Evolutionary conservation across 2,329 filamentous ascomycete species (phyloP).

Genomic region (Onygenales sp.): DNA sequence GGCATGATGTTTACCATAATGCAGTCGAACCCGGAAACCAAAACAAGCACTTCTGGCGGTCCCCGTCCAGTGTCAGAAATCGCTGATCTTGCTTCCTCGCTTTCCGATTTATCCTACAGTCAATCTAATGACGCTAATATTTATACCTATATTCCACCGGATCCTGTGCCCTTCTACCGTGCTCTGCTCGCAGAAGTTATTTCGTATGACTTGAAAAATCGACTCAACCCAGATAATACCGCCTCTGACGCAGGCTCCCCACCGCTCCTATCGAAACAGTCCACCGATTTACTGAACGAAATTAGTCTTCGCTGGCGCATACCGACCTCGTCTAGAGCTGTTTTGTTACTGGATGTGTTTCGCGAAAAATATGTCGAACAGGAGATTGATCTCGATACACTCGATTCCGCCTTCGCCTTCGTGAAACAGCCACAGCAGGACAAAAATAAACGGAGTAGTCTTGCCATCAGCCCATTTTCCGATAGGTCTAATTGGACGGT

Average conservation of each 20-base stretch:
- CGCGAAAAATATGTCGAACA: slow-evolving; percentile 77
- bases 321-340: slow-evolving; percentile 68
- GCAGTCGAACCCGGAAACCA: slow-evolving; percentile 73
- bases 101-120: slow-evolving; percentile 40
- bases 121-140: slow-evolving; percentile 41
- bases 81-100: slow-evolving; percentile 50
- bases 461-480: slow-evolving; percentile 39
- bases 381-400: slow-evolving; percentile 68
- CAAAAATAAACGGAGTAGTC: slow-evolving; percentile 45
- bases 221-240: slow-evolving; percentile 38
- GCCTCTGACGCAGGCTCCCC: slow-evolving; percentile 40
- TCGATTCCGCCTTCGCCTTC: slow-evolving; percentile 75
- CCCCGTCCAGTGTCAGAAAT: slow-evolving; percentile 54
- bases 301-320: slow-evolving; percentile 82
- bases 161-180: slow-evolving; percentile 74
- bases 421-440: slow-evolving; percentile 64
- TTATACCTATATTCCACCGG: slow-evolving; percentile 83
- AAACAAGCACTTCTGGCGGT: slow-evolving; percentile 59
- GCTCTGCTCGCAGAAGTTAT: slow-evolving; percentile 71
- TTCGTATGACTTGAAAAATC: slow-evolving; percentile 42
- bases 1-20: slow-evolving; percentile 91
- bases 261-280: slow-evolving; percentile 61
- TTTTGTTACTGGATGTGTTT: slow-evolving; percentile 75
- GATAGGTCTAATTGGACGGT: slow-evolving; percentile 59
- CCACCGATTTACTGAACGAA: slow-evolving; percentile 74